phyloP scores from a whole-genome alignment of 352 stramenopile species.

The Globisporangium ultimum region DNA sequence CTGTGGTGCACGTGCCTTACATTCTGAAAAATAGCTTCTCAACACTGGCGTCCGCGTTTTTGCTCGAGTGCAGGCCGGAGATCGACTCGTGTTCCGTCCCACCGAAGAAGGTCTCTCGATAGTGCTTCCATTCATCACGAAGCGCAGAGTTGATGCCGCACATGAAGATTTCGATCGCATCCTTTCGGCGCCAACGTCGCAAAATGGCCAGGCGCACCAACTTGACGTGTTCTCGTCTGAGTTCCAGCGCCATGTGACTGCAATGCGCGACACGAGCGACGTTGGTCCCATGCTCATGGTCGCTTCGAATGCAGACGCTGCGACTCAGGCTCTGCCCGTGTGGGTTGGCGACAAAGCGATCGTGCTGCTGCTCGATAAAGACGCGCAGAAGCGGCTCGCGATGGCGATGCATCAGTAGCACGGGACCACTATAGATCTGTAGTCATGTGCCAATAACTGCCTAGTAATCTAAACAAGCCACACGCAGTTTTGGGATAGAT shows the following conservation, averaged over 20 bases:
- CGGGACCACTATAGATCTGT: neutral
- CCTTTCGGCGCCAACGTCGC: slow-evolving; percentile 14
- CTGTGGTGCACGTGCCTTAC: neutral
- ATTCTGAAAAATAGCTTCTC: slow-evolving; percentile 39
- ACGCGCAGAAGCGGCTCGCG: slow-evolving; percentile 38
- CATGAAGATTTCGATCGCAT: slow-evolving; percentile 23
- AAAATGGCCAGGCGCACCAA: slow-evolving; percentile 21
- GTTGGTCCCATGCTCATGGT: slow-evolving; percentile 46
- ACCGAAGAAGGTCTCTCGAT: slow-evolving; percentile 75
- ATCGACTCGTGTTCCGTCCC: slow-evolving; percentile 62
- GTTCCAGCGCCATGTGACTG: slow-evolving; percentile 26
- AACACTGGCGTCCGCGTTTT: slow-evolving; percentile 89
- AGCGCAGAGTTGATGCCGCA: slow-evolving; percentile 44
- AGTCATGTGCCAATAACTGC: no score
- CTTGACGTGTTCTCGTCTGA: slow-evolving; percentile 29
- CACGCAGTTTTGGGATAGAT: no score
- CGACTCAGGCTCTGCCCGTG: slow-evolving; percentile 35
- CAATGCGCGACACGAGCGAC: slow-evolving; percentile 31
- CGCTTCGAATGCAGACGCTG: slow-evolving; percentile 1
- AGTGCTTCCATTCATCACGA: slow-evolving; percentile 79
- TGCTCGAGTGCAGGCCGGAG: slow-evolving; percentile 50
- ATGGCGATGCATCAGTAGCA: neutral
- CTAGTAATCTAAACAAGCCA: no score
- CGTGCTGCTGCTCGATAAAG: slow-evolving; percentile 52
- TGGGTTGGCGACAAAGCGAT: slow-evolving; percentile 58